These are phyloP conservation scores for Cajanus cajan DNA, from an alignment of 306 rosid genomes.

Conservation along the genomic window DNA sequence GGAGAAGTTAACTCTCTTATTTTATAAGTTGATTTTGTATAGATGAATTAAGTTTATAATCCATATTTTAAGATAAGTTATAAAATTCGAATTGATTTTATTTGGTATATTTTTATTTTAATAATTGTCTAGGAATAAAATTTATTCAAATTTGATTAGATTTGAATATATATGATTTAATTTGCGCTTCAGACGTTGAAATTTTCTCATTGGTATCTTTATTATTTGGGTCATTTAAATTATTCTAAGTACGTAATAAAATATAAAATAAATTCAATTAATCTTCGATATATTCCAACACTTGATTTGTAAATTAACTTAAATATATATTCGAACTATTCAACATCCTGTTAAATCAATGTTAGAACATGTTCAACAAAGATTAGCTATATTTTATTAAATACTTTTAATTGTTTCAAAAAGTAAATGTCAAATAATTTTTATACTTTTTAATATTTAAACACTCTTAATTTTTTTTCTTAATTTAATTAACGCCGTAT, in stretches of 20 bases:
- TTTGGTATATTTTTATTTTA: not conserved
- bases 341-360: not conserved
- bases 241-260: not conserved
- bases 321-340: not conserved
- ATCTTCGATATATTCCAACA: not conserved
- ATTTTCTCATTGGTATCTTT: not conserved
- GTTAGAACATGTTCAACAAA: not conserved
- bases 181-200: not conserved
- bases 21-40: too few relatives aligned
- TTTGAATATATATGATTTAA: not conserved
- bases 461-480: too few relatives aligned
- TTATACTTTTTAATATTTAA: not conserved
- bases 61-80: too few relatives aligned
- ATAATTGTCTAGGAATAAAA: not conserved
- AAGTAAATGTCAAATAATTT: too few relatives aligned
- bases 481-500: not conserved
- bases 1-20: too few relatives aligned
- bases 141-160: too few relatives aligned
- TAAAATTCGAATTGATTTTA: not conserved
- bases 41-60: too few relatives aligned
- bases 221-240: not conserved
- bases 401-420: too few relatives aligned
- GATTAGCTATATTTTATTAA: not conserved
- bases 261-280: not conserved
- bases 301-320: not conserved